A percentile compares a stretch with the other conserved stretches of the same genome.
These are phyloP conservation scores for Lactarius sanguifluus DNA, from an alignment of 768 basidiomycete genomes.

Conservation along the genomic window DNA sequence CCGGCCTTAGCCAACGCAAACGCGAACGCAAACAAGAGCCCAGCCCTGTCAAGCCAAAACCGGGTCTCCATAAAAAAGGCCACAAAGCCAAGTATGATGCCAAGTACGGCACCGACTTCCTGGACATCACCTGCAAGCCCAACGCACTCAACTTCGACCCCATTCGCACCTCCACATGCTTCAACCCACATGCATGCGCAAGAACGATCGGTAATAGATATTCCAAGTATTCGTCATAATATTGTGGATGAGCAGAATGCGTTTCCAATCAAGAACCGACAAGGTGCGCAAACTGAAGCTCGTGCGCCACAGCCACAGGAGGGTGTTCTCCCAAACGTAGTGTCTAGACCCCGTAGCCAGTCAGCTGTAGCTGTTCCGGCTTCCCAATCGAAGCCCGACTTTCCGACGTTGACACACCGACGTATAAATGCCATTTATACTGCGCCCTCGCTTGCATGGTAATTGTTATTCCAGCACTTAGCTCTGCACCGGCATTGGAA, in stretches of 20 bases:
- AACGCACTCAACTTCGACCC: background rate
- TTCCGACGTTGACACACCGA: background rate
- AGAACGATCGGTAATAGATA: background rate
- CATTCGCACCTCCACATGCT: background rate
- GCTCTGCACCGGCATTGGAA: background rate
- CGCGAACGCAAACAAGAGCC: too few relatives aligned
- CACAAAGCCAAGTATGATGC: too few relatives aligned
- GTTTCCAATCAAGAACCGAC: background rate
- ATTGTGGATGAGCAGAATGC: background rate
- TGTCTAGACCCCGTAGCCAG: background rate
- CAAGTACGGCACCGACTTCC: too few relatives aligned
- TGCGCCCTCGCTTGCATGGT: background rate
- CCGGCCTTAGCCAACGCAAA: too few relatives aligned
- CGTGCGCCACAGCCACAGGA: background rate
- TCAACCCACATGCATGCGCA: background rate
- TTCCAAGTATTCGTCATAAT: background rate
- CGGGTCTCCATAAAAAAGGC: too few relatives aligned
- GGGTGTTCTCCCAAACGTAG: background rate
- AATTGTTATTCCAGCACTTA: background rate
- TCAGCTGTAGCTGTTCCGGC: background rate
- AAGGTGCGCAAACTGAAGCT: conserved; percentile 5
- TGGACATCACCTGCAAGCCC: too few relatives aligned
- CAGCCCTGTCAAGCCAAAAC: too few relatives aligned
- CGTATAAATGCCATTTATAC: background rate
- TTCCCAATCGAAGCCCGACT: background rate